These are phyloP conservation scores for Xylariaceae sp. DNA, from an alignment of 2,329 filamentous ascomycete species.

Conservation along the genomic window DNA sequence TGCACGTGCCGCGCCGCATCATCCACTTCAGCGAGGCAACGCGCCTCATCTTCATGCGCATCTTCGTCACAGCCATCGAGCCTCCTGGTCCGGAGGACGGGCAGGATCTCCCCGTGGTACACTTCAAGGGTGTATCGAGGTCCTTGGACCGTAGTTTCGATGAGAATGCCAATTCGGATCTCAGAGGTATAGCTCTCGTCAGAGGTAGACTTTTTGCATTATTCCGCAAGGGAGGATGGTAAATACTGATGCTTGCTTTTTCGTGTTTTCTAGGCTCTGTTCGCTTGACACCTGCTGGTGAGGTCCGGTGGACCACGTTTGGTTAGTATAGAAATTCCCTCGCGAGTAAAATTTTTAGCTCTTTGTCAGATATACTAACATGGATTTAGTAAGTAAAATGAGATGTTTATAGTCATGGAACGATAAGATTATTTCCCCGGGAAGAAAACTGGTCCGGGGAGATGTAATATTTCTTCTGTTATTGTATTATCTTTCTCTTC, in stretches of 20 bases:
- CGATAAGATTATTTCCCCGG: too few species aligned
- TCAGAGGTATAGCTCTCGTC: constrained; percentile 49
- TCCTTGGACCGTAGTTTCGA: constrained; percentile 63
- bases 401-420: too few species aligned
- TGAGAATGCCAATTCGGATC: constrained; percentile 62
- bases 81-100: constrained; percentile 55
- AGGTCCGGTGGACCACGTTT: constrained; percentile 72
- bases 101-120: constrained; percentile 58
- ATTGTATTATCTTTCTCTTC: too few species aligned
- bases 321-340: too few species aligned
- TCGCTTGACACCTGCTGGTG: constrained; percentile 62
- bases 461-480: too few species aligned
- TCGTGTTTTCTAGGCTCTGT: constrained; percentile 63
- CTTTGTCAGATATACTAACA: too few species aligned
- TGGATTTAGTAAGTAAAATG: too few species aligned
- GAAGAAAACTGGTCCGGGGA: too few species aligned
- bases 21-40: constrained; percentile 64
- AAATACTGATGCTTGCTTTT: constrained; percentile 1
- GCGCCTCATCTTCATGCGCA: constrained; percentile 65
- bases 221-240: constrained; percentile 3
- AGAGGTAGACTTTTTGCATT: constrained; percentile 23
- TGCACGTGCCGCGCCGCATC: constrained; percentile 44
- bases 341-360: too few species aligned
- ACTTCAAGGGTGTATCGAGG: constrained; percentile 61
- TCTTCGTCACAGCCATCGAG: constrained; percentile 59